phyloP scores from a whole-genome alignment of 2,329 filamentous ascomycete species.

The Anthostomella pinea region DNA sequence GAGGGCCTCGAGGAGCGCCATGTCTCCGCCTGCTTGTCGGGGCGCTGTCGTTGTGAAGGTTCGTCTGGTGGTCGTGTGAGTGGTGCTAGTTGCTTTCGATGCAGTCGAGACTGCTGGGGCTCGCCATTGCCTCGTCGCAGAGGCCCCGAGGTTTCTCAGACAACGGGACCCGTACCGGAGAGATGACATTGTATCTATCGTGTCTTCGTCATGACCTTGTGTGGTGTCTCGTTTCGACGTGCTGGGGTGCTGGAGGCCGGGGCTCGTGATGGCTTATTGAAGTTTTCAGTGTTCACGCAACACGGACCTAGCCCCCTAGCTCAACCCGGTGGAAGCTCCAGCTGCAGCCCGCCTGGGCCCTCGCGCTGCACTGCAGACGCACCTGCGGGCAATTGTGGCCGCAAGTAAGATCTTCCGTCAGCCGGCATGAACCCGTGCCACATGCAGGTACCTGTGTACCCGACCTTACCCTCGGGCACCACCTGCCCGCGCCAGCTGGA shows the following conservation, averaged over 20 bases:
- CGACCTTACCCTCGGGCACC: too few relatives aligned
- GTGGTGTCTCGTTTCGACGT: conserved; percentile 1
- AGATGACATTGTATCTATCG: conserved; percentile 30
- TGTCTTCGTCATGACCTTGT: conserved; percentile 25
- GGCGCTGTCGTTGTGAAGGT: conserved; percentile 17
- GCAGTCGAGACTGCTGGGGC: conserved; percentile 16
- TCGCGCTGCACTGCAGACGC: too few relatives aligned
- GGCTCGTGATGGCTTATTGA: conserved; percentile 5
- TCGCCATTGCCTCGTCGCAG: conserved; percentile 21
- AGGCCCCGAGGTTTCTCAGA: conserved; percentile 26
- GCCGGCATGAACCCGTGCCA: conserved; percentile 2
- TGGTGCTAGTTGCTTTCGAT: conserved; percentile 17
- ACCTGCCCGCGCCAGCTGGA: too few relatives aligned
- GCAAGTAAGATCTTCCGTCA: conserved; percentile 28
- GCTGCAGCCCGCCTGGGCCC: too few relatives aligned
- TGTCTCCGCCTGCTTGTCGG: conserved; percentile 9
- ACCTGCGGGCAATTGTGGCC: conserved; percentile 16
- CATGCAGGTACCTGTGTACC: conserved; percentile 12
- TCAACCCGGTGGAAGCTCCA: not conserved
- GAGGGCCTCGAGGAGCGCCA: conserved; percentile 6
- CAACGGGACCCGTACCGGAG: conserved; percentile 29
- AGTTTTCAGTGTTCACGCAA: conserved; percentile 10
- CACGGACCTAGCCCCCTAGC: too few relatives aligned
- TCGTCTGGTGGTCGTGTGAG: conserved; percentile 16
- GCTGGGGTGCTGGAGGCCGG: conserved; percentile 2